These are phyloP conservation scores for Backusella australiensis DNA, from an alignment of 192 early-diverging fungal genomes.

Conservation along the genomic window DNA sequence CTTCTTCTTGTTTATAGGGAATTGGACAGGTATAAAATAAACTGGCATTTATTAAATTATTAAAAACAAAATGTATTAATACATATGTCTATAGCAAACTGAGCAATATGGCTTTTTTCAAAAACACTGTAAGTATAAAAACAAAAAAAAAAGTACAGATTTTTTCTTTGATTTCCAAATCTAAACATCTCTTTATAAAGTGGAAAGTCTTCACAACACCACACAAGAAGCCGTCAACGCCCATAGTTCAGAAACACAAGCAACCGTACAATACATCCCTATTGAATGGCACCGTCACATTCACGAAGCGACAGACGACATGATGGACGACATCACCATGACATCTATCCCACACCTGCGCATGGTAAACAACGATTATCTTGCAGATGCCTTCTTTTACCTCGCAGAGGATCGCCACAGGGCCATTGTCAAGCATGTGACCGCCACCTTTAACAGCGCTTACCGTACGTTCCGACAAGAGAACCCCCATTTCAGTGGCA, in stretches of 20 bases:
- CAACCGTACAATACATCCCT: conserved; percentile 35
- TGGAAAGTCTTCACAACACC: conserved; percentile 36
- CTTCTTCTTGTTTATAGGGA: conserved; percentile 15
- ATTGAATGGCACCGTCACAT: conserved; percentile 42
- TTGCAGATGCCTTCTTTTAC: conserved; percentile 24
- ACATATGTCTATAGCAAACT: conserved; percentile 27
- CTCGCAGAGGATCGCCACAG: conserved; percentile 26
- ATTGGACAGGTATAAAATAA: conserved; percentile 31
- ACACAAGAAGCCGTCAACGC: conserved; percentile 32
- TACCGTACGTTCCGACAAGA: conserved; percentile 43
- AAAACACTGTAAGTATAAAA: conserved; percentile 34
- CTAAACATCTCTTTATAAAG: conserved; percentile 3
- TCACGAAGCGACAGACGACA: conserved; percentile 30
- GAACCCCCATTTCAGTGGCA: conserved; percentile 59
- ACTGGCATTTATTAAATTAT: conserved; percentile 5
- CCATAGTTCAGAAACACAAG: conserved; percentile 31
- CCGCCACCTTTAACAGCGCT: conserved; percentile 17
- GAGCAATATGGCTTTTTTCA: conserved; percentile 41
- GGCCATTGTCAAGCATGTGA: conserved; percentile 23
- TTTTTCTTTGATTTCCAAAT: background rate
- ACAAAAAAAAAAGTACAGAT: background rate
- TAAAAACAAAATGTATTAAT: background rate
- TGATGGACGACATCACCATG: conserved; percentile 34
- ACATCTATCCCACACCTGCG: conserved; percentile 37
- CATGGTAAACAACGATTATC: conserved; percentile 23